A percentile compares a stretch with the other conserved stretches of the same genome.
These are phyloP conservation scores for Hebeloma cylindrosporum DNA, from an alignment of 768 basidiomycete species.

Conservation along the genomic window DNA sequence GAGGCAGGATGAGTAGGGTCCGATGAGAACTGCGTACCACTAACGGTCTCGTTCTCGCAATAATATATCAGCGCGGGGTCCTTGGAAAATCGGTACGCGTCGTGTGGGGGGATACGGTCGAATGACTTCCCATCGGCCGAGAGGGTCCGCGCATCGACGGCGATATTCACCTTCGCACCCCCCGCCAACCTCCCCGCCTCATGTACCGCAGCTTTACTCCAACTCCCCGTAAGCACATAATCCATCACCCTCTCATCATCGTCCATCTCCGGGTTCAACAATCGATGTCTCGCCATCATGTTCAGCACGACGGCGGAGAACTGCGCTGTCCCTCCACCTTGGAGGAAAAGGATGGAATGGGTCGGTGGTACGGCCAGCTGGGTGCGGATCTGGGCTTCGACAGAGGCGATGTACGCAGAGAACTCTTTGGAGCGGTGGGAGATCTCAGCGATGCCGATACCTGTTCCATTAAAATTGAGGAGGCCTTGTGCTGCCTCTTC, in stretches of 20 bases:
- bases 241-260: conserved; percentile 67
- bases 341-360: conserved; percentile 87
- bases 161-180: conserved; percentile 59
- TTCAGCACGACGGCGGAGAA: conserved; percentile 93
- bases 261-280: conserved; percentile 61
- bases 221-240: conserved; percentile 91
- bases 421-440: conserved; percentile 96
- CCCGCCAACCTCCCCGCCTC: conserved; percentile 76
- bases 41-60: conserved; percentile 99
- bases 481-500: conserved; percentile 79
- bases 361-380: conserved; percentile 82
- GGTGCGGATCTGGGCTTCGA: conserved; percentile 66
- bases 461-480: conserved; percentile 87
- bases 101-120: conserved; percentile 76
- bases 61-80: conserved; percentile 92
- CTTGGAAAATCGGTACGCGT: conserved; percentile 72
- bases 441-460: conserved; percentile 95
- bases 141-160: conserved; percentile 62
- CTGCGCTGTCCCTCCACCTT: conserved; percentile 91
- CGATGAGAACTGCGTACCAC: conserved; percentile 85
- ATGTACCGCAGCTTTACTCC: conserved; percentile 84
- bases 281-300: conserved; percentile 81
- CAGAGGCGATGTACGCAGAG: conserved; percentile 58
- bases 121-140: conserved; percentile 70
- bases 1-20: conserved; percentile 53